Evolutionary conservation across 441 rosid genomes (phyloP).

Genomic region (Euphorbia neoarborescens): DNA sequence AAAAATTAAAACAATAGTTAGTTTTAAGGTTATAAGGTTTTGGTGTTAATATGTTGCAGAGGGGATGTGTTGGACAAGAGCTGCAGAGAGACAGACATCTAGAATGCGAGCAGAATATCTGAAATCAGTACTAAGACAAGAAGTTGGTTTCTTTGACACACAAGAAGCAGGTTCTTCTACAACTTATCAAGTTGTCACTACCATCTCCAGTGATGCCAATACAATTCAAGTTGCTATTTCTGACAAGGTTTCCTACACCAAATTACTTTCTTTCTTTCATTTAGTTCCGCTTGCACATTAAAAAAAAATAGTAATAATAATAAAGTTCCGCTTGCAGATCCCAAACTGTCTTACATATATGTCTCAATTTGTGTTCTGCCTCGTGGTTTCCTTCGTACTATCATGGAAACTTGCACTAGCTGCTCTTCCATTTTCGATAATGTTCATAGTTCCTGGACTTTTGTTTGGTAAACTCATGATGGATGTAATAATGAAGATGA

Average conservation of each 20-base stretch:
- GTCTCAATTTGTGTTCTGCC: constrained; percentile 54
- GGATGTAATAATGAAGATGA: constrained; percentile 50
- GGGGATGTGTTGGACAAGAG: constrained; percentile 67
- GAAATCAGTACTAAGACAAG: constrained; percentile 62
- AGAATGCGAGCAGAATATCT: constrained; percentile 53
- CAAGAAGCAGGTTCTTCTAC: constrained; percentile 58
- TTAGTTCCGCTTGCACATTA: neutral
- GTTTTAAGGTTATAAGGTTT: neutral
- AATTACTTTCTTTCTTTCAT: neutral
- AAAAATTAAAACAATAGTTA: neutral
- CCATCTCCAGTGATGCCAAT: constrained; percentile 61
- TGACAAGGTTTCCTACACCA: constrained; percentile 38
- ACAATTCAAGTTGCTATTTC: constrained; percentile 61
- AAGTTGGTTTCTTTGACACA: constrained; percentile 58
- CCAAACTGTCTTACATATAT: constrained; percentile 45
- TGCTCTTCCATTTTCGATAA: constrained; percentile 44
- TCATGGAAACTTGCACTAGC: constrained; percentile 60
- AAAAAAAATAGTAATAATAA: no score
- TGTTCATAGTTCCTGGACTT: constrained; percentile 54
- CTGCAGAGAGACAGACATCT: constrained; percentile 65
- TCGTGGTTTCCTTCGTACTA: constrained; percentile 38
- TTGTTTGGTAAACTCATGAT: constrained; percentile 60
- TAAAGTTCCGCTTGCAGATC: constrained; percentile 35
- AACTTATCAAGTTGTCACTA: constrained; percentile 55
- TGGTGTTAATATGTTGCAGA: constrained; percentile 33